Evolutionary conservation across 176 grass and related monocot genomes (phyloP), one percentile per base, ranked within the genome.

Genomic region (Bolboschoenus planiculmis): DNA sequence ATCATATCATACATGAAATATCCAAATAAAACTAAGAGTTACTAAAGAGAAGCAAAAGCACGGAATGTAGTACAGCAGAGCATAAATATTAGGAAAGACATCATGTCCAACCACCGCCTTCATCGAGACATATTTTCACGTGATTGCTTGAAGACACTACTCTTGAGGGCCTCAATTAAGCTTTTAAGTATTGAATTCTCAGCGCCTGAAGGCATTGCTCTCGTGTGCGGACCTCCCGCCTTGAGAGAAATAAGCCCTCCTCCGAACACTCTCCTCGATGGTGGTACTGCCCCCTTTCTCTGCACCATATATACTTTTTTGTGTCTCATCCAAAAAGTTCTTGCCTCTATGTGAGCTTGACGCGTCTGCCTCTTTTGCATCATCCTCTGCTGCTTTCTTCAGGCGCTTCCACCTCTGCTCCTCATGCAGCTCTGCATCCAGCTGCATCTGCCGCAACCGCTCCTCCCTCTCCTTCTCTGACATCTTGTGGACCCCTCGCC

Each of bases 181-280:
- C 6, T 11, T n/a, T 29, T 15, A 21, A 57, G 13, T 56, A 54
- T n/a, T 33, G 50, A 59, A 56, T 10, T 30, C 47, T 91, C 86
- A 98, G 40, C 96, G 89, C 87, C 87, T 88, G 39, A 98, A 98
- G 9, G 96, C 92, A 86, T 98, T 98, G 78, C 78, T 81, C 78
- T 98, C 96, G 0, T 87, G 85, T 4, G 86, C 96, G 83, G 91
- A 87, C 7, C 70, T 84, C 1, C 95, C 87, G 21, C 92, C 95
- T 81, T 98, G 92, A 0, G 92, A 95, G 51, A 93, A 98, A 81
- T 90, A 95, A 2, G 96, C 90, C 3, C 92, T 89, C 61, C 96
- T 89, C 8, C 96, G 83, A 42, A 98, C 90, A 86, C 96, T 98
- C 84, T 99, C 96, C 81, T 99, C 96, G 16, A 99, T 95, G 0